Evolutionary conservation across 73 alveolate genomes (phyloP), one percentile per base, ranked within the genome.

Genomic region (Loxodes magnus): DNA sequence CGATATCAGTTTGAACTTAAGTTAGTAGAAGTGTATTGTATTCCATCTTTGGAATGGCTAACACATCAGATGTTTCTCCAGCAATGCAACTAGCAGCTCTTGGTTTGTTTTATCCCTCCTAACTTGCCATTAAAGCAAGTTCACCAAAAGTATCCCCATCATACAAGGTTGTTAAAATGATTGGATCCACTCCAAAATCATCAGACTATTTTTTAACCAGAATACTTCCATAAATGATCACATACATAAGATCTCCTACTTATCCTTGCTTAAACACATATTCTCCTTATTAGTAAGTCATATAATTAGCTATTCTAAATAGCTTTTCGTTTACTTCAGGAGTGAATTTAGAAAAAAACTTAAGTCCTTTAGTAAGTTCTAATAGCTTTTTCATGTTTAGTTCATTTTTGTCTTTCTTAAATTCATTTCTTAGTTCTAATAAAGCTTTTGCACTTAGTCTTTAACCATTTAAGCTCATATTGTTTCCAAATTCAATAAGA

Each of bases 141-240:
- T 46, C 59, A 1, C 59, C 59, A 46, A 46, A 46, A 1, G 59
- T 46, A 25, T 46, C 59, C 5, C 59, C 59, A 24, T 46, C 59
- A 24, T 46, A 46, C 59, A 46, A 25, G n/a, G 59, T 25, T 3
- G 22, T 46, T 17, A 46, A 12, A 22, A 23, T 46, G n/a, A 46
- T 10, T 24, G 22, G 43, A 1, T 25, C 7, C 2, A n/a, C 27
- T 25, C 59, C 59, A 46, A 21, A 46, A 24, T 46, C 59, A 22
- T 37, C 20, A 2, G 59, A 17, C 27, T 46, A 25, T 25, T 25
- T 17, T 24, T 12, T 24, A 0, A 46, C 27, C 17, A 10, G 10
- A 1, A 46, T 19, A 17, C 43, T 9, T 24, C 59, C 59, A 2
- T 24, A 25, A 12, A 46, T 9, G n/a, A 46, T 46, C 7, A 46